Percentiles rank a stretch among this genome's conserved stretches.
Evolutionary conservation across 345 rosid genomes (phyloP).

Genomic region (Salix udensis): DNA sequence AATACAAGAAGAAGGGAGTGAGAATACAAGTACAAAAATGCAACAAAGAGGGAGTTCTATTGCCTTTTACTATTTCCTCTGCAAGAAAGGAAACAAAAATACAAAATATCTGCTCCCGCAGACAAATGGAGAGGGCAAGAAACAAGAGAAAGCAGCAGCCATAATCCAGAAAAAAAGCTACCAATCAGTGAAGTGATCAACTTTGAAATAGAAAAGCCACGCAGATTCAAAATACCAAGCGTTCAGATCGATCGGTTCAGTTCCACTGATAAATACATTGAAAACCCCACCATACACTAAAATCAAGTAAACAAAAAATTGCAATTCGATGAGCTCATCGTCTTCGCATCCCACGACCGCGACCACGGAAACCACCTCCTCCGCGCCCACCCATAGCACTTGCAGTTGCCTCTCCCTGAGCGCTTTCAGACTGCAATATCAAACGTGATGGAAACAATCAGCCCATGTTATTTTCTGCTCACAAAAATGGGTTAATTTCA

Average conservation of each 20-base stretch:
- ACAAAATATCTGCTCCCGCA: not conserved
- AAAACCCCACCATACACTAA: not conserved
- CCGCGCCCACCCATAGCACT: slow-evolving; percentile 86
- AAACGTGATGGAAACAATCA: not conserved
- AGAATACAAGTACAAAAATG: not conserved
- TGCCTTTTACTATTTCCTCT: not conserved
- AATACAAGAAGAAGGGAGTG: too few relatives aligned
- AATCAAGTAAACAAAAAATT: not conserved
- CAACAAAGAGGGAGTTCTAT: not conserved
- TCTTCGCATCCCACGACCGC: slow-evolving; percentile 99
- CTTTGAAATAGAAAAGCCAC: not conserved
- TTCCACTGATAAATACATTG: not conserved
- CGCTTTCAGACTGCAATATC: slow-evolving; percentile 81
- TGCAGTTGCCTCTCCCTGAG: slow-evolving; percentile 93
- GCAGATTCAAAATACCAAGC: not conserved
- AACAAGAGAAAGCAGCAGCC: not conserved
- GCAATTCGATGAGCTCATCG: slow-evolving; percentile 39
- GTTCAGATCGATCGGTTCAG: not conserved
- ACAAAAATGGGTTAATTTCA: too few relatives aligned
- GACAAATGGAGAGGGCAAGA: not conserved
- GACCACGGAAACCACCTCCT: slow-evolving; percentile 68
- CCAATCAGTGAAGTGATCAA: not conserved
- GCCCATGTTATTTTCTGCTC: not conserved
- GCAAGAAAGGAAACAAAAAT: not conserved
- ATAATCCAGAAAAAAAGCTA: not conserved